Conservation (phyloP, 2,329 filamentous ascomycete genomes). For the Fusarium drepaniforme region DNA sequence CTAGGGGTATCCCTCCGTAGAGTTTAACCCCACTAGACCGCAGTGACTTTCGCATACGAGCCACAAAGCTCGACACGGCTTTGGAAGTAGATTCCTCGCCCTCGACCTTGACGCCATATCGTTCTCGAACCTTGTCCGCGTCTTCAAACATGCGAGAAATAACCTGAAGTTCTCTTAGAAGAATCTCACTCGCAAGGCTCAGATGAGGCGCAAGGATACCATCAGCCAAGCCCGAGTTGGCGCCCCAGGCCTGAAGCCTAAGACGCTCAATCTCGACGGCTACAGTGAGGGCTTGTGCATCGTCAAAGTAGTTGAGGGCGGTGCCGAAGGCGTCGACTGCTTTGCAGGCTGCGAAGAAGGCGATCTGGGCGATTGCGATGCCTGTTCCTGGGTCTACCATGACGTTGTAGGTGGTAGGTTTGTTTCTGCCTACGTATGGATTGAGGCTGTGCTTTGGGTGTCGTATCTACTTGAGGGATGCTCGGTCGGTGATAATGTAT, state of each 20-base stretch:
- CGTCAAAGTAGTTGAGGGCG: conserved; percentile 5
- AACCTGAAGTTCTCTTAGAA: background rate
- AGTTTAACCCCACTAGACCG: conserved; percentile 6
- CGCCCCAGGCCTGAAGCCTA: conserved; percentile 4
- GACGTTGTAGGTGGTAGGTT: background rate
- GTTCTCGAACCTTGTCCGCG: background rate
- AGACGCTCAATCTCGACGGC: conserved; percentile 4
- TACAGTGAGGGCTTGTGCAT: background rate
- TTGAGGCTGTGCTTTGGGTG: background rate
- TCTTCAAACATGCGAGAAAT: conserved; percentile 4
- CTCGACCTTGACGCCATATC: background rate
- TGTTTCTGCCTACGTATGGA: background rate
- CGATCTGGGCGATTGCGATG: conserved; percentile 2
- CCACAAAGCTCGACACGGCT: background rate
- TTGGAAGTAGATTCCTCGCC: background rate
- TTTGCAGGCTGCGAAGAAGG: conserved; percentile 3
- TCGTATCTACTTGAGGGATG: background rate
- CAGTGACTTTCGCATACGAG: conserved; percentile 8
- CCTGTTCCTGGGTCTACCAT: conserved; percentile 10
- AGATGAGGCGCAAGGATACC: background rate
- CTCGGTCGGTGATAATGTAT: background rate
- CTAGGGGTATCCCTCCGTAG: background rate
- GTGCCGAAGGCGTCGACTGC: conserved; percentile 5
- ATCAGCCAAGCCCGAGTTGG: conserved; percentile 5
- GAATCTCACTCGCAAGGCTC: background rate